Evolutionary conservation across 495 filamentous ascomycete genomes (phyloP).

Genomic region (Aeminium ludgeri): DNA sequence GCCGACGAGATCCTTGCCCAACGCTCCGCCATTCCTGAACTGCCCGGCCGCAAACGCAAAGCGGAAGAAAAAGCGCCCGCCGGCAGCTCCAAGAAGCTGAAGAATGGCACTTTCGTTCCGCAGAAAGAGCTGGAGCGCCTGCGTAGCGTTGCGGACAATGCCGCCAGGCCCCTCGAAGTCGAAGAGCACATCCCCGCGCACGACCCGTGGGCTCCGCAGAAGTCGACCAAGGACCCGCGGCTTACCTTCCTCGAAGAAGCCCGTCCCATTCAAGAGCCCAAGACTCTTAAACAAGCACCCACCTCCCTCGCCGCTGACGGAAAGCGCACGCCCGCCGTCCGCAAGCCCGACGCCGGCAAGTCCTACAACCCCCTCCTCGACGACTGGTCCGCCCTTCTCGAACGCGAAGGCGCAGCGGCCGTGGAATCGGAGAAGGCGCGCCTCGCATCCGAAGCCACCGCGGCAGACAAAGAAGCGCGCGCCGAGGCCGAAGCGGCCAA

Average conservation of each 20-base stretch:
- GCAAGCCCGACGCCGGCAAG: constrained; percentile 57
- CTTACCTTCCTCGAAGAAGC: constrained; percentile 23
- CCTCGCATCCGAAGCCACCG: constrained; percentile 46
- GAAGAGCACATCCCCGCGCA: constrained; percentile 35
- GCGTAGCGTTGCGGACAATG: constrained; percentile 39
- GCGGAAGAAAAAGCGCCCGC: constrained; percentile 44
- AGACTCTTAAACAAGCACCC: constrained; percentile 57
- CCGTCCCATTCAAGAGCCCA: constrained; percentile 52
- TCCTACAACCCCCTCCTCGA: constrained; percentile 83
- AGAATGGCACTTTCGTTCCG: constrained; percentile 53
- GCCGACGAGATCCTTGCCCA: constrained; percentile 78
- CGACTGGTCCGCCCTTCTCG: constrained; percentile 63
- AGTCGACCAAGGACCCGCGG: constrained; percentile 21
- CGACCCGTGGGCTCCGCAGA: constrained; percentile 60
- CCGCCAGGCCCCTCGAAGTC: constrained; percentile 49
- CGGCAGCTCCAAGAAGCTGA: constrained; percentile 49
- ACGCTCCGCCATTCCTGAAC: constrained; percentile 61
- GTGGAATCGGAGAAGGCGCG: constrained; percentile 67
- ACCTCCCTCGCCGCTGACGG: constrained; percentile 65
- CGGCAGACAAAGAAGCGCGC: constrained; percentile 33
- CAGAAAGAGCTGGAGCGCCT: constrained; percentile 64
- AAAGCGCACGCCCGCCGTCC: constrained; percentile 59
- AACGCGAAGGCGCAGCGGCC: constrained; percentile 56
- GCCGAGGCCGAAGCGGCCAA: constrained; percentile 21
- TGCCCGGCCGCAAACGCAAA: constrained; percentile 58